Base-by-base conservation (phyloP, 2,329 filamentous ascomycete species). In the Xylariaceae sp. region DNA sequence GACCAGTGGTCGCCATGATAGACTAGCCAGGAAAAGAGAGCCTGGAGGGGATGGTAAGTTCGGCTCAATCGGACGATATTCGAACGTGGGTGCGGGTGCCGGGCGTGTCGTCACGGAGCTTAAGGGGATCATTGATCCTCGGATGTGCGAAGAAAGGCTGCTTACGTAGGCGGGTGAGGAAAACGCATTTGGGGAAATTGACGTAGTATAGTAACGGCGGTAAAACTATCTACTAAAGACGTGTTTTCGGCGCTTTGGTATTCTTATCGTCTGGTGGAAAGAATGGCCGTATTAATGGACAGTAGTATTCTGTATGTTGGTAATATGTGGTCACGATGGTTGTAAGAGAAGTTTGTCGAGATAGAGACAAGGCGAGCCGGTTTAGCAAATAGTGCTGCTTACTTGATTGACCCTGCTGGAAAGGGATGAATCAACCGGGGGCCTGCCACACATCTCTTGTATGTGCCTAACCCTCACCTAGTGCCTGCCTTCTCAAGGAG, bases 1-100 rank as follows among this genome's bases (percentile, higher is more conserved):
- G 55, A 48, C 55, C 59, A 46, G 58, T 56, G 37, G 57, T 58
- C 39, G 65, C 59, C 64, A 67, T 67, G 29, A 37, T 56, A 31
- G 38, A 38, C 44, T 51, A 55, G 31, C 46, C 31, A 41, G 34
- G 36, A 28, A 39, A 30, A 32, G 24, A 29, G 34, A 34, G 27
- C 18, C 48, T 55, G 38, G 16, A 17, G 26, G 12, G 5, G 21
- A 27, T 9, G 36, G 31, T 46, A 17, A 43, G 43, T 14, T 34
- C 31, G 16, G 31, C 23, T 24, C 35, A 4, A 33, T 29, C 18
- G 23, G n/a, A 29, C 28, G n/a, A 36, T 13, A 24, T 24, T 24
- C 21, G 30, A 4, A 31, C 14, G 16, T 11, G 15, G 7, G 31
- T 14, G 28, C 9, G 24, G 5, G 31, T 23, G 31, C 30, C 31